Conservation (phyloP, 2,329 filamentous ascomycete genomes). For the Colletotrichum sp. region DNA sequence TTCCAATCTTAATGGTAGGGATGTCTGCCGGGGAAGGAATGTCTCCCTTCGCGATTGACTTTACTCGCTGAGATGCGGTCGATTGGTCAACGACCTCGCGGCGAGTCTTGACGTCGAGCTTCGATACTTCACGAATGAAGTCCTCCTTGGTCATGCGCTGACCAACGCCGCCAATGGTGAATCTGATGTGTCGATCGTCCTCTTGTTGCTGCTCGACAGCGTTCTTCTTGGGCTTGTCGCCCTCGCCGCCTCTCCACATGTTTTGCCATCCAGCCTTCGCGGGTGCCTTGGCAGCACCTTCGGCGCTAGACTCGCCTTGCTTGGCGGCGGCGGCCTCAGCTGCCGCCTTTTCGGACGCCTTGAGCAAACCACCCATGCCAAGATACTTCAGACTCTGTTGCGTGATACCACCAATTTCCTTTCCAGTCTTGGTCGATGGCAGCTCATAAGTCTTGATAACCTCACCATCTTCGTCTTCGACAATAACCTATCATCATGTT, state of each 20-base stretch:
- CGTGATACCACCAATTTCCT: conserved; percentile 33
- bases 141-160: conserved; percentile 80
- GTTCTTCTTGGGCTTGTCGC: conserved; percentile 43
- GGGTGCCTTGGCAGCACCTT: conserved; percentile 41
- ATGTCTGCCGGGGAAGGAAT: neutral
- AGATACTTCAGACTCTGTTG: conserved; percentile 58
- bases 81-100: conserved; percentile 59
- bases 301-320: conserved; percentile 32
- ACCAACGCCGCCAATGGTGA: conserved; percentile 76
- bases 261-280: conserved; percentile 56
- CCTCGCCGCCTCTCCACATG: conserved; percentile 46
- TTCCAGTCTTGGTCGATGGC: conserved; percentile 54
- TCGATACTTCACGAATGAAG: conserved; percentile 76
- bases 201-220: conserved; percentile 52
- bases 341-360: conserved; percentile 41
- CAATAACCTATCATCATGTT: conserved; percentile 69
- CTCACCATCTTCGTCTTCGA: conserved; percentile 86
- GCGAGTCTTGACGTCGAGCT: conserved; percentile 70
- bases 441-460: conserved; percentile 86
- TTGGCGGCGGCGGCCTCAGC: conserved; percentile 27
- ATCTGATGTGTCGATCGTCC: conserved; percentile 76
- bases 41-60: conserved; percentile 54
- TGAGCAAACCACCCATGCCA: conserved; percentile 52
- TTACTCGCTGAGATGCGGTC: conserved; percentile 50
- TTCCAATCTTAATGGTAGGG: neutral